Evolutionary conservation across 2,329 filamentous ascomycete genomes (phyloP), one percentile per base, ranked within the genome.

Genomic region (Metarhizium humberi): DNA sequence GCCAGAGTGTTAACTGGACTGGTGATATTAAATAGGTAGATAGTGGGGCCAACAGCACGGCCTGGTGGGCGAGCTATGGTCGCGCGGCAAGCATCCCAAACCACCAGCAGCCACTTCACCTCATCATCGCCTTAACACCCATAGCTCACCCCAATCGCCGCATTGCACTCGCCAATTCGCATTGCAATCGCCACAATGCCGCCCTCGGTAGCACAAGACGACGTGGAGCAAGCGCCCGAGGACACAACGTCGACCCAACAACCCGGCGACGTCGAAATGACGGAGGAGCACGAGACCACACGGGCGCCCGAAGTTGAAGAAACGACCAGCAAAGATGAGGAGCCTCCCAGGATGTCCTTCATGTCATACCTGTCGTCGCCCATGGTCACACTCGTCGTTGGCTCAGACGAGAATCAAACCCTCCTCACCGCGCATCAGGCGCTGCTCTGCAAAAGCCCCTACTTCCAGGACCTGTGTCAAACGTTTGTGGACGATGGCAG

Each of bases 391-490:
- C 71, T 91, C 32, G 66, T 84, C n/a, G 76, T 90, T 20, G 86
- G 87, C 13, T 71, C 72, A 50, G 84, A 78, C 55, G 81, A 83
- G 6, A 7, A 51, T 4, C 77, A 81, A 63, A 84, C 82, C 10
- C 76, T 84, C 36, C 78, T 96, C 56, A 85, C 83, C 29, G 90
- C 90, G 6, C 92, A 96, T 69, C 87, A 95, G 72, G 85, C 77
- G 3, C 78, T 96, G 30, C 77, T 97, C 40, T 66, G 74, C 11
- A 80, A 85, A 67, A 92, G 89, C 47, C 88, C 90, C 0, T 91
- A 80, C 69, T 90, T 96, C 66, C 75, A 77, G 11, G 79, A 84
- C 25, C 75, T 80, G 6, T 84, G 85, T 65, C 75, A 78, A 11
- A 71, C 78, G 51, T 87, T 91, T 64, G 75, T 75, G 50, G 77